Base-by-base conservation (phyloP, 768 basidiomycete genomes). In the Pleurotus djamor region DNA sequence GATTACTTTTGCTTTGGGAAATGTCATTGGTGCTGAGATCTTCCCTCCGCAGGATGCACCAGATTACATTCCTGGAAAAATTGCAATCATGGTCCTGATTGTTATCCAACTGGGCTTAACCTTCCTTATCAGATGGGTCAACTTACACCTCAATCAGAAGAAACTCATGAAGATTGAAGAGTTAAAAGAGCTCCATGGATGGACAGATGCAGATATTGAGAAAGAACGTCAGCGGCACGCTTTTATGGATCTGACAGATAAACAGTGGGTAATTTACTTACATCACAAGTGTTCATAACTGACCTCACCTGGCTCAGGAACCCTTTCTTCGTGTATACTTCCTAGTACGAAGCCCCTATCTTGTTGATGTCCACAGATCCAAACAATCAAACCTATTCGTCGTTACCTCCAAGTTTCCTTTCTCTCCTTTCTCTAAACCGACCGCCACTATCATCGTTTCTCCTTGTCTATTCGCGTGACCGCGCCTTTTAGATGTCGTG, bases 11-110 rank as follows among this genome's bases (percentile, higher is more conserved):
- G 76, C 77, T 50, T 60, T 83, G 16, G 84, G 86, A 14, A 87
- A 87, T 64, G 84, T 86, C 49, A 75, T 85, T 58, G 87, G 88
- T 4, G 78, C 84, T 0, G 79, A 84, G 66, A 85, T 87, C 34
- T 85, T 89, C 65, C 83, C 80, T 35, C 81, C 86, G 0, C 78
- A 82, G 61, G 84, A 84, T 61, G 84, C 83, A 2, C 85, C 86
- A 0, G 76, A 67, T 13, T 89, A 89, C 67, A 81, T 86, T 34
- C 85, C 85, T 0, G 87, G 86, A 17, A 89, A 89, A 65, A 81
- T 82, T 12, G 79, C 87, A 1, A 86, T 89, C 61, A 80, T 87
- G 75, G 74, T 85, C 4, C 74, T 87, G 5, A 72, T 89, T 35
- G 78, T 71, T 2, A 77, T 79, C 2, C 84, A 86, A 63, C 68